Conservation (phyloP, 306 rosid species). For the Rosa lucieae region DNA sequence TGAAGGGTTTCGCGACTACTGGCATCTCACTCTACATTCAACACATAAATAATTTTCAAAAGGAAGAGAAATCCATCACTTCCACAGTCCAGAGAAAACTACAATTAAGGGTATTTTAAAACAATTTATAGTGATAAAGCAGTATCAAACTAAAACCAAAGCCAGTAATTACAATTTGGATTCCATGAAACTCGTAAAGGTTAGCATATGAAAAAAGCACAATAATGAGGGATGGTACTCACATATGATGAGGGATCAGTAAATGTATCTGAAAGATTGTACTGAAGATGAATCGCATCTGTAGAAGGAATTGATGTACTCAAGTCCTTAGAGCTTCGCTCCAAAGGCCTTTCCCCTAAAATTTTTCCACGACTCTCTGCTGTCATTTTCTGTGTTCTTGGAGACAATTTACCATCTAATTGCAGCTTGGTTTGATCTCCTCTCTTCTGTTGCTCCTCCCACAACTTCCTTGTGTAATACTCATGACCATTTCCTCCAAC, state of each 20-base stretch:
- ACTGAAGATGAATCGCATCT: slow-evolving; percentile 66
- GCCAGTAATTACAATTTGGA: slow-evolving; percentile 9
- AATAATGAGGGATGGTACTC: slow-evolving; percentile 30
- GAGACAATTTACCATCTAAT: slow-evolving; percentile 51
- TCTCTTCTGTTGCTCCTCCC: slow-evolving; percentile 82
- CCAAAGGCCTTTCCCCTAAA: slow-evolving; percentile 85
- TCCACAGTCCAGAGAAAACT: background rate
- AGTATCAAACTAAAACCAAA: background rate
- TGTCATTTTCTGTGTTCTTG: slow-evolving; percentile 58
- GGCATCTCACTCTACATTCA: slow-evolving; percentile 49
- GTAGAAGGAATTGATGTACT: slow-evolving; percentile 51
- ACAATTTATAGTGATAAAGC: slow-evolving; percentile 11
- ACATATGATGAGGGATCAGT: slow-evolving; percentile 63
- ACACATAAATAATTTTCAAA: background rate
- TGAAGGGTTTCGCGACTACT: slow-evolving; percentile 72
- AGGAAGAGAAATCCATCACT: background rate
- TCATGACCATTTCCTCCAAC: slow-evolving; percentile 87
- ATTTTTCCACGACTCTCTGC: slow-evolving; percentile 86
- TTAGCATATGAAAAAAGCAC: background rate
- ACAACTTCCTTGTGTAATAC: slow-evolving; percentile 84
- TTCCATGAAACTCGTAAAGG: background rate
- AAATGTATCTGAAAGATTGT: slow-evolving; percentile 89
- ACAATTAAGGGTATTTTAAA: background rate
- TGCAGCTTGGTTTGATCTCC: slow-evolving; percentile 51
- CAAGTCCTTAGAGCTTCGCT: slow-evolving; percentile 56